These are phyloP conservation scores for Aspergillus udagawae DNA, from an alignment of 2,329 filamentous ascomycete genomes.

Conservation along the genomic window DNA sequence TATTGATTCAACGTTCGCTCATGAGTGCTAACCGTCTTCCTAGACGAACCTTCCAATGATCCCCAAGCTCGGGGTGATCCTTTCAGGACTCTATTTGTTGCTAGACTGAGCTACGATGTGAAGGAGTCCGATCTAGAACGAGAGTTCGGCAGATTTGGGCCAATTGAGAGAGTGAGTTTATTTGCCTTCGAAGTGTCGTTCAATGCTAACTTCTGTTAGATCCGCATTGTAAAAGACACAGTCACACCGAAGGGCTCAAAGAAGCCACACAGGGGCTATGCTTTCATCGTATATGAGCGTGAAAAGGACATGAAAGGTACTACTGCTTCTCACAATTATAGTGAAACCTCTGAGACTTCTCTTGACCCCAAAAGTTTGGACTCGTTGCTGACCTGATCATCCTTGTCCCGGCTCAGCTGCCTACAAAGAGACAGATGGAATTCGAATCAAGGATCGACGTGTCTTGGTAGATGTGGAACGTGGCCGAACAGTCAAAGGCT, in stretches of 20 bases:
- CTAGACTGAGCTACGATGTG: constrained; percentile 82
- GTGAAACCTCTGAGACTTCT: constrained; percentile 1
- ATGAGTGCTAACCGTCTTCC: constrained; percentile 7
- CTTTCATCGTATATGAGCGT: constrained; percentile 93
- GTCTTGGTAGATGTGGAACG: constrained; percentile 96
- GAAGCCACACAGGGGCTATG: constrained; percentile 83
- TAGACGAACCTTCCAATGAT: constrained; percentile 80
- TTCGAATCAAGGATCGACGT: constrained; percentile 85
- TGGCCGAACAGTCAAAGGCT: constrained; percentile 87
- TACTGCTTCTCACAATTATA: constrained; percentile 11
- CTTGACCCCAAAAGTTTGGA: constrained; percentile 7
- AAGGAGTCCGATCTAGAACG: constrained; percentile 86
- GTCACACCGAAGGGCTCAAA: constrained; percentile 66
- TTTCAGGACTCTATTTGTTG: constrained; percentile 91
- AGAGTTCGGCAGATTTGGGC: constrained; percentile 89
- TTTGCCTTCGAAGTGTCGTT: not conserved
- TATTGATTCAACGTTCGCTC: not conserved
- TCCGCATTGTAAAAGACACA: constrained; percentile 79
- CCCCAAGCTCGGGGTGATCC: constrained; percentile 87
- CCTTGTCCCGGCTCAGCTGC: constrained; percentile 65
- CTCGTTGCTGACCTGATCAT: constrained; percentile 35
- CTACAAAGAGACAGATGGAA: constrained; percentile 80
- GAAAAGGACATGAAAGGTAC: constrained; percentile 99
- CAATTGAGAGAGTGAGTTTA: constrained; percentile 76
- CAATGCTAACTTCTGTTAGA: constrained; percentile 49